These are phyloP conservation scores for Scheffersomyces parashehatae DNA, from an alignment of 1,139 yeast species.

Conservation along the genomic window DNA sequence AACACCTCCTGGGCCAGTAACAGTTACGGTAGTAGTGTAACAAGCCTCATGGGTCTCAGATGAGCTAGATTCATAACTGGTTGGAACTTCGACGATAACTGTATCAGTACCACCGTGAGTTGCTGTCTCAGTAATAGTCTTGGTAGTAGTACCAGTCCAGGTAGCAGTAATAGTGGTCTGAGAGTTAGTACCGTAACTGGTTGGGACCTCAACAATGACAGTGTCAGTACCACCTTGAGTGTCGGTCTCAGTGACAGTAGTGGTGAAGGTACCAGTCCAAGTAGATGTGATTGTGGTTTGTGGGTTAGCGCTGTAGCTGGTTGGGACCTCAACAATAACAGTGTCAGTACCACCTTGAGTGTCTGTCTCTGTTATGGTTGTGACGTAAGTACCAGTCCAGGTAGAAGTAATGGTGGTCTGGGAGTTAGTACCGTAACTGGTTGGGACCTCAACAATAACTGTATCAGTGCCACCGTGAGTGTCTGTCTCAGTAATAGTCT, in stretches of 20 bases:
- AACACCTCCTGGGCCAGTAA: background rate
- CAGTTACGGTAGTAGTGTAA: conserved; percentile 1
- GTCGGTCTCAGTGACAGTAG: conserved; percentile 16
- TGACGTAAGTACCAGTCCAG: conserved; percentile 1
- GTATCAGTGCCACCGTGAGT: conserved; percentile 13
- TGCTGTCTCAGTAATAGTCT: background rate
- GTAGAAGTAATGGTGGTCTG: conserved; percentile 12
- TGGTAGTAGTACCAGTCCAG: conserved; percentile 6
- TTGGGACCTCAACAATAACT: conserved; percentile 13
- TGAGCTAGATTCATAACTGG: conserved; percentile 3
- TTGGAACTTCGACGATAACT: conserved; percentile 13
- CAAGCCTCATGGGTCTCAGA: conserved; percentile 2
- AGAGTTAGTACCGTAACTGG: conserved; percentile 10
- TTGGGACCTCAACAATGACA: conserved; percentile 6
- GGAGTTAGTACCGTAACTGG: conserved; percentile 7
- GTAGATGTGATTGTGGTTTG: conserved; percentile 13
- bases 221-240: conserved; percentile 9
- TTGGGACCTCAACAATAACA: background rate
- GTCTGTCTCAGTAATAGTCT: background rate
- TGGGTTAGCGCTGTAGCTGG: conserved; percentile 11
- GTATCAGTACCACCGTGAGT: conserved; percentile 13
- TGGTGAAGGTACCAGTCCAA: conserved; percentile 17
- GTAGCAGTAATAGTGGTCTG: conserved; percentile 1
- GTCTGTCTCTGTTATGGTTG: too few relatives aligned
- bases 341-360: conserved; percentile 11